phyloP scores from a whole-genome alignment of 352 stramenopile species.

The Plasmopara muralis region DNA sequence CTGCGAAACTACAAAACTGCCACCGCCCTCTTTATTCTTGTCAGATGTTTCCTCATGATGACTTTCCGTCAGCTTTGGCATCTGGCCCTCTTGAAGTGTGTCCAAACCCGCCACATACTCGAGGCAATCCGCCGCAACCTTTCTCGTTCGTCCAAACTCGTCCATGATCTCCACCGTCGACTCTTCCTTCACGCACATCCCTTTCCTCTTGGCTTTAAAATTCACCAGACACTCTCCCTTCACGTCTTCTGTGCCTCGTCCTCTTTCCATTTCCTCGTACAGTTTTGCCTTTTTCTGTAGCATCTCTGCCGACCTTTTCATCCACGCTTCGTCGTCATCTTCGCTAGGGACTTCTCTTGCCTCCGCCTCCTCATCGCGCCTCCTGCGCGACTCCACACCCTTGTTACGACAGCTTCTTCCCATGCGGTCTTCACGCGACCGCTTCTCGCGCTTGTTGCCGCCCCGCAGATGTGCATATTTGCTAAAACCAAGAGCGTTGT shows the following conservation, averaged over 20 bases:
- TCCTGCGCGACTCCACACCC: conserved; percentile 49
- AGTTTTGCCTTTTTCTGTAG: conserved; percentile 63
- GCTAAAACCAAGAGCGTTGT: conserved; percentile 15
- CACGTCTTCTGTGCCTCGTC: conserved; percentile 13
- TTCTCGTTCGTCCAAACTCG: conserved; percentile 48
- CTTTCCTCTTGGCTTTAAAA: conserved; percentile 52
- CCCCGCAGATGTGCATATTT: conserved; percentile 46
- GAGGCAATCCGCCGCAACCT: conserved; percentile 31
- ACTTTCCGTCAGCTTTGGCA: not conserved
- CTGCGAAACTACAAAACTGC: conserved; percentile 73
- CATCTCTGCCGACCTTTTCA: conserved; percentile 51
- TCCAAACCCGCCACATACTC: conserved; percentile 27
- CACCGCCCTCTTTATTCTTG: conserved; percentile 11
- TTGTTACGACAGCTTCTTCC: conserved; percentile 32
- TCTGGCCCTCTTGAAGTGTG: conserved; percentile 10
- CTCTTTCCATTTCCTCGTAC: conserved; percentile 63
- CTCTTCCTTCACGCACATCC: not conserved
- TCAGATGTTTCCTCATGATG: not conserved
- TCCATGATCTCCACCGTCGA: conserved; percentile 34
- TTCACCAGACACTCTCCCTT: conserved; percentile 58
- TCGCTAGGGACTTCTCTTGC: conserved; percentile 40
- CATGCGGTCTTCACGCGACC: conserved; percentile 18
- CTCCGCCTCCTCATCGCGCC: conserved; percentile 40
- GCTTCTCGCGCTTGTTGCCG: conserved; percentile 28
- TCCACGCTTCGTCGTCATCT: conserved; percentile 58